Percentiles rank a stretch among this genome's conserved stretches.
Conservation (phyloP, 2,329 filamentous ascomycete genomes). For the Ciborinia camelliae region DNA sequence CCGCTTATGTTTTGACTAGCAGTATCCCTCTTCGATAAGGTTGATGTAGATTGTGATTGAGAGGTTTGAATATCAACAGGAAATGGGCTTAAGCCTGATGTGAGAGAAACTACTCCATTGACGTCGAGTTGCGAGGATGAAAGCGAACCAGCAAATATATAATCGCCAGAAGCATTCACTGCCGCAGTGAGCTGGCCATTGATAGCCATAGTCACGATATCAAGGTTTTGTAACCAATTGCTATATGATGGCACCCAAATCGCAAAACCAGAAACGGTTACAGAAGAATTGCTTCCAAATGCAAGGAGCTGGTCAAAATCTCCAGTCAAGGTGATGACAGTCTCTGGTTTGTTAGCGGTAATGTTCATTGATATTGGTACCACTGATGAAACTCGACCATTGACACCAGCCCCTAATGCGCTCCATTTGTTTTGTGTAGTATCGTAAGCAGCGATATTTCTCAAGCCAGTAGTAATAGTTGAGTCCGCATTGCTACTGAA, state of each 20-base stretch:
- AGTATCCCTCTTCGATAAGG: constrained; percentile 46
- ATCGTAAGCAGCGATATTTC: constrained; percentile 75
- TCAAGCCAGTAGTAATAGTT: constrained; percentile 60
- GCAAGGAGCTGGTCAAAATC: constrained; percentile 70
- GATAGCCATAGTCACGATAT: constrained; percentile 61
- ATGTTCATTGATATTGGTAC: constrained; percentile 78
- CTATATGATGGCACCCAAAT: constrained; percentile 83
- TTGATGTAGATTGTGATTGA: constrained; percentile 38
- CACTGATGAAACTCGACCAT: constrained; percentile 72
- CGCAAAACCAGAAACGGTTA: constrained; percentile 71
- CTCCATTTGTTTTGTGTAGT: constrained; percentile 66
- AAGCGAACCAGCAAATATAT: constrained; percentile 81
- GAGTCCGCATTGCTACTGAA: constrained; percentile 69
- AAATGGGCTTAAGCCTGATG: constrained; percentile 50
- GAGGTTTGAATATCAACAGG: constrained; percentile 53
- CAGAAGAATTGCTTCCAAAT: constrained; percentile 60
- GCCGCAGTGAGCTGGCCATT: constrained; percentile 70
- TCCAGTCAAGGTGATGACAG: constrained; percentile 76
- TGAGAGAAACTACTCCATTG: constrained; percentile 67
- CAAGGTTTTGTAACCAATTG: constrained; percentile 85
- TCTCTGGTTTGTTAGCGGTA: constrained; percentile 63
- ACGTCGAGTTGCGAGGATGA: constrained; percentile 70
- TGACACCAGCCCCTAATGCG: constrained; percentile 78
- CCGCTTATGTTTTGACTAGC: constrained; percentile 53
- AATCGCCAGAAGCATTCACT: constrained; percentile 57